These are phyloP conservation scores for Boletus rex-veris DNA, from an alignment of 768 basidiomycete species.

Conservation along the genomic window DNA sequence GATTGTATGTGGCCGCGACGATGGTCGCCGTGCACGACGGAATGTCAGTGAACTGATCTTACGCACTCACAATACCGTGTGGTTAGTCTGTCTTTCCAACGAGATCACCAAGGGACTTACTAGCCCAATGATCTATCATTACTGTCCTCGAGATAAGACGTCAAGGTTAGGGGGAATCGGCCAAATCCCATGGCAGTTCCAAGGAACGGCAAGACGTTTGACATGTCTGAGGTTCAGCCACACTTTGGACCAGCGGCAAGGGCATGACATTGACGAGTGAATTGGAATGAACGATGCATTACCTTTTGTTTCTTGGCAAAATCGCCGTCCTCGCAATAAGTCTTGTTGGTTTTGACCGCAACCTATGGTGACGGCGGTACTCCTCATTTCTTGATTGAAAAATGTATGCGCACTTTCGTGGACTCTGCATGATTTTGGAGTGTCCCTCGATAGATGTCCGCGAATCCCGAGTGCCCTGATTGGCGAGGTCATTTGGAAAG, in stretches of 20 bases:
- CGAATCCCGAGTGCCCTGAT: not conserved
- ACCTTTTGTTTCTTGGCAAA: no score
- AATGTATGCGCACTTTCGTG: not conserved
- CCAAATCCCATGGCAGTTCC: slow-evolving; percentile 21
- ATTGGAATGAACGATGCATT: no score
- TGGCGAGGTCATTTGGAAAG: slow-evolving; percentile 1
- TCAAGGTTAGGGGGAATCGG: not conserved
- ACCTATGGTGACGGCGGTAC: not conserved
- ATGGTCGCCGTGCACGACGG: slow-evolving; percentile 18
- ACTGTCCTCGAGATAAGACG: slow-evolving; percentile 15
- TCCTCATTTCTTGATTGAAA: not conserved
- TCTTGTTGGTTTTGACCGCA: no score
- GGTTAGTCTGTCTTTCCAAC: not conserved
- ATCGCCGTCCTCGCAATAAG: no score
- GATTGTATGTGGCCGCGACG: not conserved
- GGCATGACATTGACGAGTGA: no score
- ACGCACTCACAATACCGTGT: slow-evolving; percentile 5
- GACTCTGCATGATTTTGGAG: not conserved
- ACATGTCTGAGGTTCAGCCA: slow-evolving; percentile 24
- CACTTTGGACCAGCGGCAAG: slow-evolving; percentile 2
- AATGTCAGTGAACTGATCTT: slow-evolving; percentile 15
- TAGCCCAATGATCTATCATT: not conserved
- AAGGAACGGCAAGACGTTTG: slow-evolving; percentile 17
- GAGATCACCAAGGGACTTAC: no score
- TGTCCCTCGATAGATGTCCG: slow-evolving; percentile 3